phyloP scores from a whole-genome alignment of 495 filamentous ascomycete species.

The Annulohypoxylon maeteangense region DNA sequence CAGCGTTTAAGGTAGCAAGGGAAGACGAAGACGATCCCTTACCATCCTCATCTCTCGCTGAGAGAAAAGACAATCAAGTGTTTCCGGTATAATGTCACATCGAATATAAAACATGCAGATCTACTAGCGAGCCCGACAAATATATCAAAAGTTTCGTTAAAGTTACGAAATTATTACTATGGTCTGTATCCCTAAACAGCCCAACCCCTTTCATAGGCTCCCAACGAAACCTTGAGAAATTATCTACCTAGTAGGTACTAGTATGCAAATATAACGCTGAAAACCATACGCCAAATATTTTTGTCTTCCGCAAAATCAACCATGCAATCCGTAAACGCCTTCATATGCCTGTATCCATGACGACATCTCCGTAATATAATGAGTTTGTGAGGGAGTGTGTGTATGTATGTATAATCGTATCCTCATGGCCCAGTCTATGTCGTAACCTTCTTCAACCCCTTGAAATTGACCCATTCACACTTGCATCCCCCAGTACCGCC shows the following conservation, averaged over 20 bases:
- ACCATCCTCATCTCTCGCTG: no score
- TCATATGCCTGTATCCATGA: not conserved
- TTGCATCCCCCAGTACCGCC: constrained; percentile 78
- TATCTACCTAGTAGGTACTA: not conserved
- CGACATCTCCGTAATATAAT: not conserved
- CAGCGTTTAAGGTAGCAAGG: no score
- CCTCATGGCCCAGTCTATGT: not conserved
- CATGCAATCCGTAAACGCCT: not conserved
- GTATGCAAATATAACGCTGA: not conserved
- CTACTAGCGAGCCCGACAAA: no score
- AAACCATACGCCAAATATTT: not conserved
- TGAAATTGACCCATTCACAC: constrained; percentile 80
- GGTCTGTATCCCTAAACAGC: no score
- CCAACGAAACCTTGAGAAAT: no score
- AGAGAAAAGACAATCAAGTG: no score
- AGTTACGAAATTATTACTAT: no score
- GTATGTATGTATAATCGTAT: not conserved
- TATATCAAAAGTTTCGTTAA: no score
- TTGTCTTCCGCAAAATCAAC: constrained; percentile 7
- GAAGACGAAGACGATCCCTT: no score
- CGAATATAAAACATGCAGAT: no score
- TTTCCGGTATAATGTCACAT: no score
- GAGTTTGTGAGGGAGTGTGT: not conserved
- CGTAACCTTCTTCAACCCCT: constrained; percentile 30
- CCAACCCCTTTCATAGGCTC: no score